Percentiles rank a stretch among this genome's conserved stretches.
Conservation (phyloP, 768 basidiomycete species). For the Psilocybe tampanensis region DNA sequence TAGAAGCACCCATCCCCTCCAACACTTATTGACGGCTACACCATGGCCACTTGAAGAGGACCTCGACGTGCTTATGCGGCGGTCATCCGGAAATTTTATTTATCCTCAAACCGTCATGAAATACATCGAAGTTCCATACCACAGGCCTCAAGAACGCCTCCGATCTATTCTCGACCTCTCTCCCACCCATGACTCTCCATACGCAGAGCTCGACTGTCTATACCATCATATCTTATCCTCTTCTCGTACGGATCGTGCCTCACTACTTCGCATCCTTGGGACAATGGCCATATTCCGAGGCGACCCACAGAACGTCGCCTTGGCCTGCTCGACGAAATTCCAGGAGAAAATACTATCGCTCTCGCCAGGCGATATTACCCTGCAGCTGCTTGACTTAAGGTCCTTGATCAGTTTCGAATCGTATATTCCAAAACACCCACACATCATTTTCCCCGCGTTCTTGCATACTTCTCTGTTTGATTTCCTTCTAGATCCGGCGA, state of each 20-base stretch:
- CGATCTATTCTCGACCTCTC: not conserved
- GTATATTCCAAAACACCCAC: not conserved
- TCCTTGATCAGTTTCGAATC: not conserved
- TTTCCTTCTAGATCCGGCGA: not conserved
- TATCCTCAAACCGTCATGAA: conserved; percentile 7
- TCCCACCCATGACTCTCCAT: not conserved
- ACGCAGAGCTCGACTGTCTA: not conserved
- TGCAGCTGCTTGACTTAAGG: not conserved
- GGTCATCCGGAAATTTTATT: conserved; percentile 3
- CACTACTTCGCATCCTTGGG: not conserved
- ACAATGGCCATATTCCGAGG: not conserved
- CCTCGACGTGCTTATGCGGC: not conserved
- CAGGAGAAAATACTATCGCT: not conserved
- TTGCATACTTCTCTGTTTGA: not conserved
- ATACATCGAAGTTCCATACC: conserved; percentile 3
- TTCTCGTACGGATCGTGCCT: not conserved
- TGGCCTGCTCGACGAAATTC: not conserved
- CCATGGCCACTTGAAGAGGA: not conserved
- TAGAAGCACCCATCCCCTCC: conserved; percentile 5
- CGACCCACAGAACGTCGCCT: not conserved
- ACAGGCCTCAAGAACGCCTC: not conserved
- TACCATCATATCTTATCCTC: not conserved
- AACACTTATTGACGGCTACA: not conserved
- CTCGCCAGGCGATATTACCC: not conserved
- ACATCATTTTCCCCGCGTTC: not conserved